Evolutionary conservation across 192 early-diverging fungal species (phyloP).

Genomic region (Linderina pennispora): DNA sequence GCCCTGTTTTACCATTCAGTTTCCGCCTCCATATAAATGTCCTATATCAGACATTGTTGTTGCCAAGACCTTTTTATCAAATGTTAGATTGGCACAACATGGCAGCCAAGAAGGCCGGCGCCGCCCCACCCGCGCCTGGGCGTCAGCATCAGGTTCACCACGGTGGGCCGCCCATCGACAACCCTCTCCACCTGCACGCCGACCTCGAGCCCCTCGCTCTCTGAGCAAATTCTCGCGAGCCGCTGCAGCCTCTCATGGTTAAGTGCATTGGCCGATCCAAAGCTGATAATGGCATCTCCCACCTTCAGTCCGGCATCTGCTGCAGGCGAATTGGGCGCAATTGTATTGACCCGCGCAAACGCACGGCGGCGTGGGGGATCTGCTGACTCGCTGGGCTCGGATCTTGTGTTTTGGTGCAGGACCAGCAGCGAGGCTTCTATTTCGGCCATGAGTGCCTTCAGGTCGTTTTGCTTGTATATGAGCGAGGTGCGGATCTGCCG

Average conservation of each 20-base stretch:
- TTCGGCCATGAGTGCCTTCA: conserved; percentile 47
- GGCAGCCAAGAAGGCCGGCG: conserved; percentile 37
- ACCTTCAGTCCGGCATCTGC: conserved; percentile 25
- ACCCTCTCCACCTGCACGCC: conserved; percentile 22
- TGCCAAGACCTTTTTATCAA: no score
- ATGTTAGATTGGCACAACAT: conserved; percentile 22
- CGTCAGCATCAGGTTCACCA: conserved; percentile 6
- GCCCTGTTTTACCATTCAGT: neutral
- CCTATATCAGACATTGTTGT: no score
- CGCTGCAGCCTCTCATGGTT: conserved; percentile 19
- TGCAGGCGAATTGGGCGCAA: conserved; percentile 30
- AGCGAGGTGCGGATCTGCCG: conserved; percentile 48
- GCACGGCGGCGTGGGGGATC: conserved; percentile 4
- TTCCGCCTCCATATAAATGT: no score
- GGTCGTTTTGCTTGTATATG: conserved; percentile 53
- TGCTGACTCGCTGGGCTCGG: neutral
- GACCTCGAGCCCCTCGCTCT: conserved; percentile 16
- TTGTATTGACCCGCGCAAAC: conserved; percentile 38
- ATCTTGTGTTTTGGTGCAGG: conserved; percentile 24
- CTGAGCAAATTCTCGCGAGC: conserved; percentile 10
- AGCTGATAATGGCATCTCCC: conserved; percentile 26
- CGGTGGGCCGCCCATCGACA: conserved; percentile 16
- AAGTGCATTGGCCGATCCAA: conserved; percentile 10
- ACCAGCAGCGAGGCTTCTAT: conserved; percentile 49
- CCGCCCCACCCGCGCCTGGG: conserved; percentile 41